Percentiles rank a stretch among this genome's conserved stretches.
phyloP scores from a whole-genome alignment of 495 filamentous ascomycete species.

The Tuber melanosporum region DNA sequence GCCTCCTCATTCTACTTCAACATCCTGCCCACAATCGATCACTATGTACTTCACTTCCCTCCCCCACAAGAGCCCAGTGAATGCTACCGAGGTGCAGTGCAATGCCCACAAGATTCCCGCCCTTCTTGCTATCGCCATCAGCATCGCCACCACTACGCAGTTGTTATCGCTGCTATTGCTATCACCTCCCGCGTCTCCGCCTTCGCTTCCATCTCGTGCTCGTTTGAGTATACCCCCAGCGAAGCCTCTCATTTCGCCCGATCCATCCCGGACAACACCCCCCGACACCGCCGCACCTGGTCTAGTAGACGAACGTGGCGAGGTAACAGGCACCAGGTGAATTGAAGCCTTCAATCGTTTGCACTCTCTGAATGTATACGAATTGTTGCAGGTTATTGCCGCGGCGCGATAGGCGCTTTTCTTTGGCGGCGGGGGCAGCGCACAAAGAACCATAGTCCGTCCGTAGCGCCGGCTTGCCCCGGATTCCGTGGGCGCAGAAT shows the following conservation, averaged over 20 bases:
- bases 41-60: conserved; percentile 48
- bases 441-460: conserved; percentile 48
- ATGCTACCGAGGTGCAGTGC: conserved; percentile 51
- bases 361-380: conserved; percentile 47
- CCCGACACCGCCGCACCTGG: conserved; percentile 44
- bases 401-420: conserved; percentile 49
- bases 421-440: conserved; percentile 33
- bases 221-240: conserved; percentile 41
- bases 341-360: conserved; percentile 52
- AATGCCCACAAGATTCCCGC: conserved; percentile 21
- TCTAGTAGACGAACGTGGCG: conserved; percentile 51
- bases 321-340: conserved; percentile 54
- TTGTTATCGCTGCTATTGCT: conserved; percentile 11
- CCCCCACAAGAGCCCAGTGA: conserved; percentile 54
- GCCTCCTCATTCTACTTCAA: conserved; percentile 10
- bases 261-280: conserved; percentile 41
- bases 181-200: neutral
- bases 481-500: conserved; percentile 51
- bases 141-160: conserved; percentile 36
- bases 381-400: conserved; percentile 44
- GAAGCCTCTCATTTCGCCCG: conserved; percentile 45
- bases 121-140: conserved; percentile 26
- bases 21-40: conserved; percentile 40
- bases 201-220: conserved; percentile 25
- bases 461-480: conserved; percentile 47